Evolutionary conservation across 2,329 filamentous ascomycete genomes (phyloP).

Genomic region (Fusarium nygamai): DNA sequence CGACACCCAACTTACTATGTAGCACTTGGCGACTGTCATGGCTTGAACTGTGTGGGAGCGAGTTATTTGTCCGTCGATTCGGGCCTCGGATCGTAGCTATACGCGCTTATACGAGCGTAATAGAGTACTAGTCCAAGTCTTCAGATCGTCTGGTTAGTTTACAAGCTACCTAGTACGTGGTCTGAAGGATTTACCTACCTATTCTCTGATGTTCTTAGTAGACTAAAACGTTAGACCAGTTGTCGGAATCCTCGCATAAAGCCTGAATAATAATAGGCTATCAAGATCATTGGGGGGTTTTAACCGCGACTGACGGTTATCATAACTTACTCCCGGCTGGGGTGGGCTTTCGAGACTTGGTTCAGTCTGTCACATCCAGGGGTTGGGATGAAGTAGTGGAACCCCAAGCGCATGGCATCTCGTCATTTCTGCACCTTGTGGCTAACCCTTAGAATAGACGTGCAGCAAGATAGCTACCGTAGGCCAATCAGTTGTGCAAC

Average conservation of each 20-base stretch:
- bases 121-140: not conserved
- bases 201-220: not conserved
- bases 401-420: slow-evolving; percentile 37
- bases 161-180: too few species aligned
- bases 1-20: not conserved
- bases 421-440: slow-evolving; percentile 37
- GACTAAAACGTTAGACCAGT: slow-evolving; percentile 1
- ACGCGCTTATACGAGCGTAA: slow-evolving; percentile 3
- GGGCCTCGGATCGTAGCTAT: not conserved
- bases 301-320: slow-evolving; percentile 31
- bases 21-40: not conserved
- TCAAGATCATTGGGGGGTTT: slow-evolving; percentile 13
- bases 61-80: not conserved
- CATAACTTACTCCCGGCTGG: not conserved
- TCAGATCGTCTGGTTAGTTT: not conserved
- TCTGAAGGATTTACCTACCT: not conserved
- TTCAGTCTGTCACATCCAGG: slow-evolving; percentile 18
- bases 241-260: slow-evolving; percentile 16
- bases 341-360: slow-evolving; percentile 11
- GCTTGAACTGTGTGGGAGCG: not conserved
- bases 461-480: slow-evolving; percentile 5
- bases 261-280: slow-evolving; percentile 22
- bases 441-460: slow-evolving; percentile 17
- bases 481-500: slow-evolving; percentile 6
- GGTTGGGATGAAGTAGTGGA: slow-evolving; percentile 35